Percentiles rank a stretch among this genome's conserved stretches.
These are phyloP conservation scores for Penicillium fimorum DNA, from an alignment of 495 filamentous ascomycete genomes.

Conservation along the genomic window DNA sequence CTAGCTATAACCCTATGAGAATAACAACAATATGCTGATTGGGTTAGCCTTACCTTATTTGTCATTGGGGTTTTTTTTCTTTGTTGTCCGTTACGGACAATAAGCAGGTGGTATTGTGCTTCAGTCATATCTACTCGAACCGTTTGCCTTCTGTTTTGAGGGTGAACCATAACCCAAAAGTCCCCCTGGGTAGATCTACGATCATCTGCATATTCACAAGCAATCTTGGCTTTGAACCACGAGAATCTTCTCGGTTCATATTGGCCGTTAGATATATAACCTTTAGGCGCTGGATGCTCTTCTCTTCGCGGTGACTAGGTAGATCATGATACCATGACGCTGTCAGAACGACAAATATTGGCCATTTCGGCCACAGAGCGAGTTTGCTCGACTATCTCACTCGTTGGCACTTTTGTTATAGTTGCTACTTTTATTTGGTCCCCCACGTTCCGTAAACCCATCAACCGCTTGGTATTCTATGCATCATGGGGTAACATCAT, in stretches of 20 bases:
- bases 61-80: neutral
- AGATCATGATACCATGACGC: constrained; percentile 24
- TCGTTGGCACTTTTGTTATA: constrained; percentile 71
- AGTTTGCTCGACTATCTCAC: constrained; percentile 65
- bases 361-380: constrained; percentile 65
- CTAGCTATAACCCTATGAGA: neutral
- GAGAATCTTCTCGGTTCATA: constrained; percentile 1
- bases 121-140: neutral
- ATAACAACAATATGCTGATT: neutral
- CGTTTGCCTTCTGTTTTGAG: neutral
- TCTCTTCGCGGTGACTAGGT: neutral
- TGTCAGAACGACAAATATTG: constrained; percentile 23
- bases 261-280: constrained; percentile 8
- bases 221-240: neutral
- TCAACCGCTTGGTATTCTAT: constrained; percentile 84
- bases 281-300: neutral
- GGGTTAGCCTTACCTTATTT: neutral
- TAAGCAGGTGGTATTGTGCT: constrained; percentile 10
- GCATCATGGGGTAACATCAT: constrained; percentile 82
- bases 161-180: neutral
- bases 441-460: constrained; percentile 63
- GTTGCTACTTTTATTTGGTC: constrained; percentile 64
- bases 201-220: constrained; percentile 8
- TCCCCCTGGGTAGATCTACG: constrained; percentile 1
- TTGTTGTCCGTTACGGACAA: neutral